phyloP scores from a whole-genome alignment of 1,284 basidiomycete genomes.

The Anthracocystis walkeri region DNA sequence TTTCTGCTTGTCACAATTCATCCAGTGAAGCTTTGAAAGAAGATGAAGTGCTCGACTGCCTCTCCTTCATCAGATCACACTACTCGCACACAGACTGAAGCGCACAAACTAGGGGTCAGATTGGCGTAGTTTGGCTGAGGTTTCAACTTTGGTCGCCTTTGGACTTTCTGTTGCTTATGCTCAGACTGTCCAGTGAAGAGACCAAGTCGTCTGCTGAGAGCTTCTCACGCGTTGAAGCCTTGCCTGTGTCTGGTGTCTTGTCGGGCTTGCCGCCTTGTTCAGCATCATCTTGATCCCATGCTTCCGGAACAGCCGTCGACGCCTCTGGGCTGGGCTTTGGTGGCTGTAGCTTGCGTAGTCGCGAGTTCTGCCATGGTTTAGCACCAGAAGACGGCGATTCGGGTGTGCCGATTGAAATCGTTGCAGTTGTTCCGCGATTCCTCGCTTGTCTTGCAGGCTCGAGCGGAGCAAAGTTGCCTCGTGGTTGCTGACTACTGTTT shows the following conservation, averaged over 20 bases:
- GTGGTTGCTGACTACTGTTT: not conserved
- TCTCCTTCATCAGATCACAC: too few species aligned
- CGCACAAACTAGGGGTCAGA: not conserved
- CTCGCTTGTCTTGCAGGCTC: not conserved
- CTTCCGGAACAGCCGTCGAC: constrained; percentile 8
- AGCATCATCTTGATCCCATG: constrained; percentile 12
- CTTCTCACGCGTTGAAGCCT: not conserved
- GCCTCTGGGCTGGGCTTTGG: not conserved
- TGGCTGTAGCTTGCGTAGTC: constrained; percentile 23
- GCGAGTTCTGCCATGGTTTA: constrained; percentile 31
- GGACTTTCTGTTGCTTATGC: constrained; percentile 5
- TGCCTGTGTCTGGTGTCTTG: not conserved
- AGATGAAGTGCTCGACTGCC: too few species aligned
- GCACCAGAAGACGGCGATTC: not conserved
- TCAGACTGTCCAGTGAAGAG: constrained; percentile 18
- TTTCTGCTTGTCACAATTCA: too few species aligned
- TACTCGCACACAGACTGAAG: too few species aligned
- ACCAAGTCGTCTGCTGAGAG: constrained; percentile 24
- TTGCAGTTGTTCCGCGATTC: not conserved
- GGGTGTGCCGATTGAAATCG: not conserved
- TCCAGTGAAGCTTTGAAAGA: too few species aligned
- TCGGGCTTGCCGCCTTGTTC: not conserved
- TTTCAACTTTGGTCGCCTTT: not conserved
- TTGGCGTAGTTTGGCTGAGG: not conserved
- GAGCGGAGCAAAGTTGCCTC: constrained; percentile 16